Evolutionary conservation across 257 asterid species (phyloP).

Genomic region (Orobanche coerulescens): DNA sequence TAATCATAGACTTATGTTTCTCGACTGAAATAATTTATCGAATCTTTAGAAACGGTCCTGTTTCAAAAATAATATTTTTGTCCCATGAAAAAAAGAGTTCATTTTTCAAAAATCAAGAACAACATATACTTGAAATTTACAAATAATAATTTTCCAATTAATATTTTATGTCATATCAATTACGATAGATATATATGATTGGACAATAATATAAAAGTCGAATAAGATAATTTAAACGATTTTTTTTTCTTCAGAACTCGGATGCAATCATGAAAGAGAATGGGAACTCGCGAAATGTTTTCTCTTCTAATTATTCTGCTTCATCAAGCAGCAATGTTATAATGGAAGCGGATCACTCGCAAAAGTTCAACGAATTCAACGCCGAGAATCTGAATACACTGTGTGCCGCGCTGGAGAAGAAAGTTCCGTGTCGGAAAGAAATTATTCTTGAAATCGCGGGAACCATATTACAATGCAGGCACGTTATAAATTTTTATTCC

Average conservation of each 20-base stretch:
- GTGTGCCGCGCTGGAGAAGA: conserved; percentile 58
- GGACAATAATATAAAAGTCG: too few relatives aligned
- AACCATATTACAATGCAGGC: conserved; percentile 63
- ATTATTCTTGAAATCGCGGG: conserved; percentile 49
- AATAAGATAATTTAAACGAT: too few relatives aligned
- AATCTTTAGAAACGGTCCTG: too few relatives aligned
- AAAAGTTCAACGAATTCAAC: conserved; percentile 49
- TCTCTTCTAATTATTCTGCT: conserved; percentile 36
- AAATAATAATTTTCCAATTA: too few relatives aligned
- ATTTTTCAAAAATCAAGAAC: too few relatives aligned
- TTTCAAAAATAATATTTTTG: too few relatives aligned
- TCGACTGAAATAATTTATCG: too few relatives aligned
- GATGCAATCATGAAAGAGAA: conserved; percentile 18
- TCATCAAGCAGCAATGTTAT: conserved; percentile 60
- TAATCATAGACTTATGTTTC: too few relatives aligned
- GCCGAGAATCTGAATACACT: conserved; percentile 47
- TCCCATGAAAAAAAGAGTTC: too few relatives aligned
- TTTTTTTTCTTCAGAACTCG: conserved; percentile 30
- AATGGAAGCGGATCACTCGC: conserved; percentile 42
- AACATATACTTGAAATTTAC: too few relatives aligned
- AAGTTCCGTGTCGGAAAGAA: conserved; percentile 55
- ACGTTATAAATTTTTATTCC: background rate
- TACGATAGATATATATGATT: too few relatives aligned
- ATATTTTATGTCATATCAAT: too few relatives aligned
- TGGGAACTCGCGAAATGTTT: conserved; percentile 4